Base-by-base conservation (phyloP, 768 basidiomycete genomes). In the Panaeolus cyanescens region DNA sequence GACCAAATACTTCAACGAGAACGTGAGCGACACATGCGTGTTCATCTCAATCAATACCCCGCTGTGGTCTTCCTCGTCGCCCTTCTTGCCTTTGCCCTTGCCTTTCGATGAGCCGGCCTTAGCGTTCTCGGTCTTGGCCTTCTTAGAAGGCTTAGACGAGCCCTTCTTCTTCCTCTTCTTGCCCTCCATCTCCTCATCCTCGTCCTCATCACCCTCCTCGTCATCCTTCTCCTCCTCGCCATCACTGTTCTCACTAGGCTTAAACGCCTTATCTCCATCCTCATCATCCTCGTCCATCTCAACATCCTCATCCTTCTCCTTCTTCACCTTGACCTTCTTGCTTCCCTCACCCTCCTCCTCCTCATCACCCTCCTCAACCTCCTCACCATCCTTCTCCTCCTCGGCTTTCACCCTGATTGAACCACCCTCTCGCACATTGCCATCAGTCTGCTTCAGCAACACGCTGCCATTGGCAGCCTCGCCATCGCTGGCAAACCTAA, bases 1-100 rank as follows among this genome's bases (percentile, higher is more conserved):
- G 74, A 92, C 89, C 30, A 99, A 88, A 76, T 99, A 99, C 75
- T 98, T 99, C 68, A 99, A 80, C 32, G 93, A 95, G 81, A 99
- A 99, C 1, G 95, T 98, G 54, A 99, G 81, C 40, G 88, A 85
- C 63, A 99, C 96, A 64, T 92, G 87, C 72, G 91, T 89, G 70
- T 94, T 93, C 84, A 97, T 91, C 75, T 92, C 86, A 71, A 97
- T 91, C 63, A 77, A 73, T 54, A 96, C 89, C 50, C 81, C 85
- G 12, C 77, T 76, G 0, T 71, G 71, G 13, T 80, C 79, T 4
- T 85, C 84, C 2, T 84, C 82, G 19, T 87, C 86, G 7, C 82
- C 83, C 0, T 73, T 74, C 25, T 76, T 85, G 56, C 76, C 77
- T 57, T 84, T 79, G 65, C 83, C 83, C 17, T 70, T 65, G 5